These are phyloP conservation scores for Melanomma pulvis-pyrius DNA, from an alignment of 495 filamentous ascomycete species.

Conservation along the genomic window DNA sequence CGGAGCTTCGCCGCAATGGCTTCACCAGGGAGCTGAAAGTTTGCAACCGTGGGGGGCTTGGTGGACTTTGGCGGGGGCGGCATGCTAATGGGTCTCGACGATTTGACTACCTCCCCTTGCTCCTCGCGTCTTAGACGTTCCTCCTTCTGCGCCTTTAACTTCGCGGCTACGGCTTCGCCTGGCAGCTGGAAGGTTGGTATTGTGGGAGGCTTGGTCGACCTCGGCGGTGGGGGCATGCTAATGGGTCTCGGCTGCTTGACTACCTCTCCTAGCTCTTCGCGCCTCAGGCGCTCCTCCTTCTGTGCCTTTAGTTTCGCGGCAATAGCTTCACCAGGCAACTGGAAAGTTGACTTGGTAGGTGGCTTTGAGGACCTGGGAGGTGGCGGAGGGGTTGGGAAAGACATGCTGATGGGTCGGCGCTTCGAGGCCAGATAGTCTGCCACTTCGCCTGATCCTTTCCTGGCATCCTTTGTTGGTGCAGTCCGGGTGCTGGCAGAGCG, in stretches of 20 bases:
- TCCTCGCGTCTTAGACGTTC: constrained; percentile 54
- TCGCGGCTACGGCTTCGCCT: constrained; percentile 70
- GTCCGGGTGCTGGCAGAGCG: constrained; percentile 27
- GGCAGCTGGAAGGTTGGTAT: constrained; percentile 69
- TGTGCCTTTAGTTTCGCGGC: constrained; percentile 69
- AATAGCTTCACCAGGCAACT: constrained; percentile 73
- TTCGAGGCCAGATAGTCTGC: constrained; percentile 40
- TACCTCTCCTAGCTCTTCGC: constrained; percentile 28
- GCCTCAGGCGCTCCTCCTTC: constrained; percentile 63
- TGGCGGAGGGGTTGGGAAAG: constrained; percentile 48
- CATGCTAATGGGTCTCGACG: background rate
- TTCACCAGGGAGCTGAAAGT: constrained; percentile 72
- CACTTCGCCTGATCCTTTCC: constrained; percentile 21
- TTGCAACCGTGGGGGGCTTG: constrained; percentile 62
- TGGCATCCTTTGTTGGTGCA: constrained; percentile 16
- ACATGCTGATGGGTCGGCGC: constrained; percentile 45
- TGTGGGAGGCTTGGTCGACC: constrained; percentile 62
- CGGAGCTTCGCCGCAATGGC: constrained; percentile 68
- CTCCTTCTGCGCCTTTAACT: constrained; percentile 67
- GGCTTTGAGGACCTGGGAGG: constrained; percentile 61
- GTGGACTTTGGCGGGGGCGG: constrained; percentile 56
- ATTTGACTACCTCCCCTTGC: constrained; percentile 50
- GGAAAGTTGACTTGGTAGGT: constrained; percentile 65
- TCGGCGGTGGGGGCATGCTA: constrained; percentile 48
- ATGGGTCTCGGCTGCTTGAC: background rate